Percentiles rank a stretch among this genome's conserved stretches.
Conservation (phyloP, 2,329 filamentous ascomycete species). For the Tricladium varicosporioides region DNA sequence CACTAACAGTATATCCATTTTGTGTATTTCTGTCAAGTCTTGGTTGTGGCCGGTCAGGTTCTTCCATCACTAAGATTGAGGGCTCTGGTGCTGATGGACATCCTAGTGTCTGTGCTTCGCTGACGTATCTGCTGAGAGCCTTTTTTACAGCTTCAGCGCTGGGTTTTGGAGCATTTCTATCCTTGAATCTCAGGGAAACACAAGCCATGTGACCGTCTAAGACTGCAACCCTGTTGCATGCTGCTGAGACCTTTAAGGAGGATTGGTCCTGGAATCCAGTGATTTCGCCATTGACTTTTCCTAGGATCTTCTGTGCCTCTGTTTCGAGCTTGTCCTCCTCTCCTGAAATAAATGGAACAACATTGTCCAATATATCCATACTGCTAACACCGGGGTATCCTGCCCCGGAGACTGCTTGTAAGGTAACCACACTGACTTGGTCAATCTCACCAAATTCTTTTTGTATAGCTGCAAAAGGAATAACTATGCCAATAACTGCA, state of each 20-base stretch:
- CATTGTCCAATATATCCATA: slow-evolving; percentile 96
- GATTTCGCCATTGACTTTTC: slow-evolving; percentile 65
- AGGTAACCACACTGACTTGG: slow-evolving; percentile 75
- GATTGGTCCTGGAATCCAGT: slow-evolving; percentile 76
- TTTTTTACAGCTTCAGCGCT: slow-evolving; percentile 72
- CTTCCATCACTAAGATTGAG: slow-evolving; percentile 85
- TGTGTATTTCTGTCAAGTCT: slow-evolving; percentile 83
- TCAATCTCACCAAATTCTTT: slow-evolving; percentile 82
- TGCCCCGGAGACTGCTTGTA: slow-evolving; percentile 92
- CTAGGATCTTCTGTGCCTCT: slow-evolving; percentile 93
- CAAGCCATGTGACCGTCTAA: slow-evolving; percentile 95
- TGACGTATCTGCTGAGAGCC: slow-evolving; percentile 77
- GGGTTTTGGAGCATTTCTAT: slow-evolving; percentile 62
- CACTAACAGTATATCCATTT: slow-evolving; percentile 85
- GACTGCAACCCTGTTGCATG: slow-evolving; percentile 93
- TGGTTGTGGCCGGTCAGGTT: slow-evolving; percentile 87
- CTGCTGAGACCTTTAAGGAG: slow-evolving; percentile 73
- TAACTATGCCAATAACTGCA: slow-evolving; percentile 93
- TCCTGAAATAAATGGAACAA: slow-evolving; percentile 88
- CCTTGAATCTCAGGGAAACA: slow-evolving; percentile 80
- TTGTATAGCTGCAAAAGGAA: slow-evolving; percentile 89
- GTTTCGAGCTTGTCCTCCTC: slow-evolving; percentile 97
- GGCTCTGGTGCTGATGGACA: slow-evolving; percentile 82
- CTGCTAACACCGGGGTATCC: slow-evolving; percentile 86
- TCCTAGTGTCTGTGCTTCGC: slow-evolving; percentile 77